Evolutionary conservation across 768 basidiomycete species (phyloP).

Genomic region (Mycena albidolilacea): DNA sequence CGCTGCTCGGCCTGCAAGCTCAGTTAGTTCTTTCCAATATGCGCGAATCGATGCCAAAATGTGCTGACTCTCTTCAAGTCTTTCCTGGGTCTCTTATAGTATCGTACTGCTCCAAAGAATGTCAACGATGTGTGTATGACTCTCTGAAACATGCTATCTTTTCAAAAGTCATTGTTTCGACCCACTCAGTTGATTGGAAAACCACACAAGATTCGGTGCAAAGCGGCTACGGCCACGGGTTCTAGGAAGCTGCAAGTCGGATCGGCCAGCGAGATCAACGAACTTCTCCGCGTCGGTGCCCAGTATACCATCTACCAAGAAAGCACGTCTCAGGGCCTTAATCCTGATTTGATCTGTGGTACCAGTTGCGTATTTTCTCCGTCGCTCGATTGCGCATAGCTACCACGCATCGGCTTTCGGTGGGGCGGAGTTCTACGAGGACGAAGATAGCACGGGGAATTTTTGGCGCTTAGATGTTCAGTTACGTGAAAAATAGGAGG

Average conservation of each 20-base stretch:
- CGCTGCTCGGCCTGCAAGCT: constrained; percentile 34
- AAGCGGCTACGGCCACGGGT: background rate
- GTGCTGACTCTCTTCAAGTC: too few relatives aligned
- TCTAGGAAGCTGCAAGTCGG: background rate
- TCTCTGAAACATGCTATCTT: background rate
- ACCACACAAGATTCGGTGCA: constrained; percentile 37
- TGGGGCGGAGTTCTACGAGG: too few relatives aligned
- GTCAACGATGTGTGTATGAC: constrained; percentile 22
- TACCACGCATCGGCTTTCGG: background rate
- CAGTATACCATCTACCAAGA: constrained; percentile 25
- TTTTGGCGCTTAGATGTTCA: too few relatives aligned
- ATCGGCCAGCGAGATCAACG: background rate
- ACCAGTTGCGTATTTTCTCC: constrained; percentile 13
- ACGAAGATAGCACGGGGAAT: too few relatives aligned
- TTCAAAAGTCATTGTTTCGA: too few relatives aligned
- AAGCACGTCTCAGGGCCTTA: constrained; percentile 17
- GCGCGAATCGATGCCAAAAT: too few relatives aligned
- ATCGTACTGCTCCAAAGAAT: too few relatives aligned
- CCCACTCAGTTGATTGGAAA: constrained; percentile 31
- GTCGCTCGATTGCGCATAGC: too few relatives aligned
- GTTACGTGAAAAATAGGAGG: too few relatives aligned
- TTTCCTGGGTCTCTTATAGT: too few relatives aligned
- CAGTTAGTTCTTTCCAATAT: background rate
- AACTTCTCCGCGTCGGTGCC: constrained; percentile 30
- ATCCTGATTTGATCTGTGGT: constrained; percentile 33